Percentiles rank a stretch among this genome's conserved stretches.
These are phyloP conservation scores for Amylocystis lapponica DNA, from an alignment of 768 basidiomycete genomes.

Conservation along the genomic window DNA sequence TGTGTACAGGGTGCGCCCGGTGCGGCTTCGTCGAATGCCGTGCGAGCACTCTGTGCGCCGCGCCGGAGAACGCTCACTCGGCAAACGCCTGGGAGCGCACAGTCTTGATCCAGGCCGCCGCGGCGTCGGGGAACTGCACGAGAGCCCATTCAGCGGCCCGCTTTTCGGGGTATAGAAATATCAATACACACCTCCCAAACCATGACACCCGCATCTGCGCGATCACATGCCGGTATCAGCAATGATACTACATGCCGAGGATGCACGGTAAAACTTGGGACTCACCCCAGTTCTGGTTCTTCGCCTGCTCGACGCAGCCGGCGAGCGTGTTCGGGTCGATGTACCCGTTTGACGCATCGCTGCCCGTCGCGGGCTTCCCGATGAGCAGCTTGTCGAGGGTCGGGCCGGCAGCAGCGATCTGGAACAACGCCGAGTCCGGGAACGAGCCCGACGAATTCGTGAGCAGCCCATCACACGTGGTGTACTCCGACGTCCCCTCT, in stretches of 20 bases:
- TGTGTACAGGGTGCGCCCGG: too few species aligned
- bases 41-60: too few species aligned
- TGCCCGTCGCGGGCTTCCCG: slow-evolving; percentile 42
- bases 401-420: slow-evolving; percentile 45
- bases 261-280: slow-evolving; percentile 5
- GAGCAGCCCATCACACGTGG: slow-evolving; percentile 55
- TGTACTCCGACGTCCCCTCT: slow-evolving; percentile 66
- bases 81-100: slow-evolving; percentile 30
- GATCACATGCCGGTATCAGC: too few species aligned
- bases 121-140: slow-evolving; percentile 33
- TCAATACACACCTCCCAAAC: slow-evolving; percentile 31
- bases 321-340: slow-evolving; percentile 53
- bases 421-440: slow-evolving; percentile 55
- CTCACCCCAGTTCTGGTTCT: slow-evolving; percentile 61
- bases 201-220: slow-evolving; percentile 32
- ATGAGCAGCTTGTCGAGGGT: slow-evolving; percentile 47
- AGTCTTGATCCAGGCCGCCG: slow-evolving; percentile 32
- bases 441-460: slow-evolving; percentile 51
- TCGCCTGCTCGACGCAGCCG: slow-evolving; percentile 54
- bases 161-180: background rate
- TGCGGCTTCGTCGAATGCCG: too few species aligned
- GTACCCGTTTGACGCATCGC: slow-evolving; percentile 46
- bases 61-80: too few species aligned
- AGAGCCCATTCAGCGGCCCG: too few species aligned
- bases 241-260: slow-evolving; percentile 6